Evolutionary conservation across 2,329 filamentous ascomycete genomes (phyloP).

Genomic region (Talaromyces rugulosus): DNA sequence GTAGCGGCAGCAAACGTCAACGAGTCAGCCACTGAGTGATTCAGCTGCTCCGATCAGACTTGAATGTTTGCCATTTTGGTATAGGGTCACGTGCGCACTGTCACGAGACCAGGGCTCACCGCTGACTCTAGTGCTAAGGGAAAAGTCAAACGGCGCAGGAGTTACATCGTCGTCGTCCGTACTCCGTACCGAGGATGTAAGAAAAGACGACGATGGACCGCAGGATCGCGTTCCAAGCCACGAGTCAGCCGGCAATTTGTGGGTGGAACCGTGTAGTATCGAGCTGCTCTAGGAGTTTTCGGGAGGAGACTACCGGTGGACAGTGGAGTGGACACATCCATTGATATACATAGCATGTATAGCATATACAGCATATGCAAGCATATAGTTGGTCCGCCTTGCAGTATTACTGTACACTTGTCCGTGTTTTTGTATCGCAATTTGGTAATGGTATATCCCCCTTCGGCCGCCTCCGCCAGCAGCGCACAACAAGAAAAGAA

Average conservation of each 20-base stretch:
- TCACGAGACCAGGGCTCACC: neutral
- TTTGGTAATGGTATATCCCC: too few relatives aligned
- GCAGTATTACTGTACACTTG: too few relatives aligned
- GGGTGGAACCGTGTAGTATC: neutral
- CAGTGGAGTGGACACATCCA: neutral
- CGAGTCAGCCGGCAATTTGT: neutral
- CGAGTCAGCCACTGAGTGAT: neutral
- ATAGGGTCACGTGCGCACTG: neutral
- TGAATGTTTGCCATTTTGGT: too few relatives aligned
- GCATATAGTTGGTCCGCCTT: too few relatives aligned
- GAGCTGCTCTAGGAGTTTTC: too few relatives aligned
- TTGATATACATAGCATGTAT: too few relatives aligned
- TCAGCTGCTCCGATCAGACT: too few relatives aligned
- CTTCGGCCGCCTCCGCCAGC: neutral
- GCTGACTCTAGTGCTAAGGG: neutral
- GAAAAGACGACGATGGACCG: neutral
- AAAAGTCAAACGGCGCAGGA: neutral
- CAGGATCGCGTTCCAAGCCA: neutral
- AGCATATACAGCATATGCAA: too few relatives aligned
- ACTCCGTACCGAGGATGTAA: neutral
- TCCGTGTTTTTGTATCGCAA: too few relatives aligned
- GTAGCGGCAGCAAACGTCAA: conserved; percentile 26
- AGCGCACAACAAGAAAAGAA: neutral
- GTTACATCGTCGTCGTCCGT: neutral
- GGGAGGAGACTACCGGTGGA: too few relatives aligned